Evolutionary conservation across 208 protist genomes (phyloP).

Genomic region (Kentomonas sorsogonicus): DNA sequence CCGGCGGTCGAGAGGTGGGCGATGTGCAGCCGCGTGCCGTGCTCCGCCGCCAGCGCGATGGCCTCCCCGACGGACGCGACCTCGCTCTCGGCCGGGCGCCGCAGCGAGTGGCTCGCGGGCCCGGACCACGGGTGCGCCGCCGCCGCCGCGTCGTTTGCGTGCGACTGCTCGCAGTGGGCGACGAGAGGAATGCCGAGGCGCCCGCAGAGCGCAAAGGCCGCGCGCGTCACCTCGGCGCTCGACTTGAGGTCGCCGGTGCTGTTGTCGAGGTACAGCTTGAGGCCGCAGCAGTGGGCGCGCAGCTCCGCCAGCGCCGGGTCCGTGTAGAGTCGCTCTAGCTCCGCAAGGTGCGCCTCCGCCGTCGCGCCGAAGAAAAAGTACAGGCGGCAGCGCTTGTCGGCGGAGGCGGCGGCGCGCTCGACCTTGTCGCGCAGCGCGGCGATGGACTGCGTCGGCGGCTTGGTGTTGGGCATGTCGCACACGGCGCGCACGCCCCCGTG

Average conservation of each 20-base stretch:
- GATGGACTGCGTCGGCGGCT: slow-evolving; percentile 73
- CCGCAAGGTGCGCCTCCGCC: slow-evolving; percentile 41
- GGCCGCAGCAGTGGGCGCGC: slow-evolving; percentile 54
- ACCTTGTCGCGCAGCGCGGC: slow-evolving; percentile 70
- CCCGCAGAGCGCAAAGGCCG: slow-evolving; percentile 72
- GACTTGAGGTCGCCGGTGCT: slow-evolving; percentile 83
- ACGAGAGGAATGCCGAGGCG: slow-evolving; percentile 66
- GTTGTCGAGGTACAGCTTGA: slow-evolving; percentile 88
- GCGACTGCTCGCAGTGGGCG: slow-evolving; percentile 85
- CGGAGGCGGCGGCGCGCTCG: slow-evolving; percentile 20
- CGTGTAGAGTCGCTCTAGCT: slow-evolving; percentile 73
- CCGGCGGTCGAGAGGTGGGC: slow-evolving; percentile 84
- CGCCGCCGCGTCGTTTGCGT: slow-evolving; percentile 61
- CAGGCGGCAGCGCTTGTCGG: slow-evolving; percentile 24
- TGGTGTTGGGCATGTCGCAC: slow-evolving; percentile 89
- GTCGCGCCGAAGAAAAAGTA: slow-evolving; percentile 87
- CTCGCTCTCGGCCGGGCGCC: slow-evolving; percentile 71
- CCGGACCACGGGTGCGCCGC: slow-evolving; percentile 52
- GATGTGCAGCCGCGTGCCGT: slow-evolving; percentile 83
- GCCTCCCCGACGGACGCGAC: slow-evolving; percentile 53
- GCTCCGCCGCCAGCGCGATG: slow-evolving; percentile 49
- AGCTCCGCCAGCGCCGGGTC: slow-evolving; percentile 39
- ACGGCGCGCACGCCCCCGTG: slow-evolving; percentile 82
- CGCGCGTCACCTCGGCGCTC: slow-evolving; percentile 41
- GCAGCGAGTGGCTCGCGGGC: slow-evolving; percentile 64